A percentile compares a stretch with the other conserved stretches of the same genome.
These are phyloP conservation scores for Breviolum minutum DNA, from an alignment of 73 alveolate species.

Conservation along the genomic window DNA sequence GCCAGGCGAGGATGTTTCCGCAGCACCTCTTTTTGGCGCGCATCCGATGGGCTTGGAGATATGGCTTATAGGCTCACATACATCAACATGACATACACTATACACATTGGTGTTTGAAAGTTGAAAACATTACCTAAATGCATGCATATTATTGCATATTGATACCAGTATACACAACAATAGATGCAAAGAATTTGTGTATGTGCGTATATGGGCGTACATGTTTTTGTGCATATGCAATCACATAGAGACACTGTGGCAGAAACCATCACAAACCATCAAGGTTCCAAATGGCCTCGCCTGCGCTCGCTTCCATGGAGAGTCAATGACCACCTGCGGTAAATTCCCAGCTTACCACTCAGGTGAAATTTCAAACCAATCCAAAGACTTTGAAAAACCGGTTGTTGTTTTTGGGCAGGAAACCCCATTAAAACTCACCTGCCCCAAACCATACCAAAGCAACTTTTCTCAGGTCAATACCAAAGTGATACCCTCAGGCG, in stretches of 20 bases:
- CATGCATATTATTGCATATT: too few species aligned
- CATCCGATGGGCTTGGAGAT: too few species aligned
- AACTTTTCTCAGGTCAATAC: not conserved
- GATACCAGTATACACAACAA: too few species aligned
- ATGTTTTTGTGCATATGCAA: too few species aligned
- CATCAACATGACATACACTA: too few species aligned
- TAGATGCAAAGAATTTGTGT: too few species aligned
- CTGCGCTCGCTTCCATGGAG: constrained; percentile 95
- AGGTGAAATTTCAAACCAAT: not conserved
- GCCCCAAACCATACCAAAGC: not conserved
- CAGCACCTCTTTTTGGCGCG: not conserved
- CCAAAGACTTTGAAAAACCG: not conserved
- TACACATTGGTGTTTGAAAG: too few species aligned
- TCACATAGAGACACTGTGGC: too few species aligned
- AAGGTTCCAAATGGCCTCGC: not conserved
- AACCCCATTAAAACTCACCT: not conserved
- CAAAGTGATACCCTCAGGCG: constrained; percentile 45
- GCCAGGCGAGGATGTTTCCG: constrained; percentile 94
- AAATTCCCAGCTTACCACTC: not conserved
- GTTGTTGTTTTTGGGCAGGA: not conserved
- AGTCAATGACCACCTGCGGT: constrained; percentile 69
- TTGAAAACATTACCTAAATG: too few species aligned
- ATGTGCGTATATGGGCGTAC: too few species aligned
- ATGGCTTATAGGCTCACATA: too few species aligned
- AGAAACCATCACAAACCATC: not conserved